Evolutionary conservation across 495 filamentous ascomycete species (phyloP).

Genomic region (Penicillium cosmopolitanum): DNA sequence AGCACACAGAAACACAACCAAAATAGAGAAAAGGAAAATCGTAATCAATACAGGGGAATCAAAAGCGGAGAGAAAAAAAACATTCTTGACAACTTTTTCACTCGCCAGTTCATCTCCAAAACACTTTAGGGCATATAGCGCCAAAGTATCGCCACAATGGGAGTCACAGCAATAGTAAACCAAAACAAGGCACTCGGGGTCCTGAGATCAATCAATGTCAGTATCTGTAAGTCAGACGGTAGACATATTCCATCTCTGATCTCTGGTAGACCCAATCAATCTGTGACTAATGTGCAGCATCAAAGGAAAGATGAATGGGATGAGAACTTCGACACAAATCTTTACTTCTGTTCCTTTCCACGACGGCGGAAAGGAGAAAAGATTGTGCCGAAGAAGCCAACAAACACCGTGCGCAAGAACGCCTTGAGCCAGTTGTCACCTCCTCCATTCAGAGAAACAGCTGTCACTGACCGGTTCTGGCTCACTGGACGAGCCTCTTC

Average conservation of each 20-base stretch:
- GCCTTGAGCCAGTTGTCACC: constrained; percentile 50
- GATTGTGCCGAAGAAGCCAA: constrained; percentile 44
- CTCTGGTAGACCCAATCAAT: constrained; percentile 2
- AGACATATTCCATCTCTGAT: neutral
- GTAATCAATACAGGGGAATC: constrained; percentile 49
- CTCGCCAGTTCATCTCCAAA: constrained; percentile 6
- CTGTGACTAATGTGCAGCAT: constrained; percentile 12
- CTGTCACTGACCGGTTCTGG: constrained; percentile 50
- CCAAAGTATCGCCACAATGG: constrained; percentile 38
- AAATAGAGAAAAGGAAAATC: constrained; percentile 28
- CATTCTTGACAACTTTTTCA: constrained; percentile 26
- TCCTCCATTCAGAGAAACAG: constrained; percentile 48
- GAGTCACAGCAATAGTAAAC: constrained; percentile 36
- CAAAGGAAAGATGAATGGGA: constrained; percentile 23
- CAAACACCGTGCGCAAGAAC: constrained; percentile 48
- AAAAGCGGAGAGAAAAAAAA: constrained; percentile 31
- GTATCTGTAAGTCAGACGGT: constrained; percentile 22
- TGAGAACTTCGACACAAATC: constrained; percentile 12
- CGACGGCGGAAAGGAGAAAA: constrained; percentile 48
- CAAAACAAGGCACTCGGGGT: constrained; percentile 26
- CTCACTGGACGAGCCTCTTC: constrained; percentile 44
- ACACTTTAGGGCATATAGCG: constrained; percentile 31
- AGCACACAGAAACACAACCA: constrained; percentile 14
- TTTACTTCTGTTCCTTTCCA: constrained; percentile 37
- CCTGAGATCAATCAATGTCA: constrained; percentile 40